Percentiles rank a stretch among this genome's conserved stretches.
Conservation (phyloP, 257 asterid genomes). For the Asclepias syriaca region DNA sequence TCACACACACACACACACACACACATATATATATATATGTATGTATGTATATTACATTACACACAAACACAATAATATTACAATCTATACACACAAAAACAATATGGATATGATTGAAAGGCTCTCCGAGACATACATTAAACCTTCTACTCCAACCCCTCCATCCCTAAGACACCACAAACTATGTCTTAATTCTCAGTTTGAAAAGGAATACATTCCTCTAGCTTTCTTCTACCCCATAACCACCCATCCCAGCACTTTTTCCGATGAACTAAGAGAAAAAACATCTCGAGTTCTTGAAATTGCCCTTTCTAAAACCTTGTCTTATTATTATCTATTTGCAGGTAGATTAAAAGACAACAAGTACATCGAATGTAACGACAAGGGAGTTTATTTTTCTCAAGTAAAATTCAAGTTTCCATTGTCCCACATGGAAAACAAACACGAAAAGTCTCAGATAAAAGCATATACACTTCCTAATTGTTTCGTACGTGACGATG, state of each 20-base stretch:
- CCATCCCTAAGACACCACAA: not conserved
- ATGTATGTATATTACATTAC: too few species aligned
- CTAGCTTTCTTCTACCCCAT: slow-evolving; percentile 2
- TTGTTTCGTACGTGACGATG: too few species aligned
- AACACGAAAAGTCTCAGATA: not conserved
- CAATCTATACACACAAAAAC: too few species aligned
- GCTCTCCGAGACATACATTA: not conserved
- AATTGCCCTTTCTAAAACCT: not conserved
- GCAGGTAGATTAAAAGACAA: slow-evolving; percentile 4
- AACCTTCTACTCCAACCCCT: slow-evolving; percentile 14
- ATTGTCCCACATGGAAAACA: not conserved
- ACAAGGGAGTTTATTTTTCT: not conserved
- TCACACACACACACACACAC: too few species aligned
- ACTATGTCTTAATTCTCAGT: not conserved
- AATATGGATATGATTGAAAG: not conserved
- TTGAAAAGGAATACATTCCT: not conserved
- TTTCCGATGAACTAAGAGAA: too few species aligned
- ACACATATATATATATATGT: too few species aligned
- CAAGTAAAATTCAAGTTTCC: not conserved
- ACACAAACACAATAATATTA: too few species aligned
- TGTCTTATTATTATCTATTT: slow-evolving; percentile 7
- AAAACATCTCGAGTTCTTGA: not conserved
- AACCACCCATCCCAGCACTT: too few species aligned
- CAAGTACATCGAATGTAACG: not conserved
- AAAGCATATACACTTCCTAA: too few species aligned